A percentile compares a stretch with the other conserved stretches of the same genome.
Evolutionary conservation across 2,329 filamentous ascomycete species (phyloP).

Genomic region (Gnomoniopsis smithogilvyi): DNA sequence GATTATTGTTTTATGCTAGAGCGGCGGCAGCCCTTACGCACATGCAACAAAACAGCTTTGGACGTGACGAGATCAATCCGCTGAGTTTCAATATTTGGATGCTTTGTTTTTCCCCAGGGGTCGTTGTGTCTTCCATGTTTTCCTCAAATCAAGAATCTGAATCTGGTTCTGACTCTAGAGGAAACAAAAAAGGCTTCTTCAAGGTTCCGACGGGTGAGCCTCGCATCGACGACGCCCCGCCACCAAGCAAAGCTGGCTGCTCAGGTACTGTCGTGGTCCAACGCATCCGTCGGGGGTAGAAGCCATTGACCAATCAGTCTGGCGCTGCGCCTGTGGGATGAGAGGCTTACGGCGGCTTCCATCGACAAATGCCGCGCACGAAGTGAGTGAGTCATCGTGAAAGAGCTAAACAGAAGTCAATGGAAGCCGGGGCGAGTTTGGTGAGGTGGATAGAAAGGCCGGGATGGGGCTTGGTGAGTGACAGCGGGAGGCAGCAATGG

Average conservation of each 20-base stretch:
- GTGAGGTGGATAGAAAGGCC: not conserved
- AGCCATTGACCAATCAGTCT: slow-evolving; percentile 1
- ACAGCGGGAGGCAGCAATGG: not conserved
- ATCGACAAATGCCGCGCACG: not conserved
- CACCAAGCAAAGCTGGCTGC: too few relatives aligned
- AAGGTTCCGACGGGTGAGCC: too few relatives aligned
- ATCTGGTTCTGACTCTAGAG: too few relatives aligned
- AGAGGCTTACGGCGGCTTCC: not conserved
- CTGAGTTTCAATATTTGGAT: not conserved
- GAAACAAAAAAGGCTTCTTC: too few relatives aligned
- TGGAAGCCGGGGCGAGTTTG: not conserved
- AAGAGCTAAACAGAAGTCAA: not conserved
- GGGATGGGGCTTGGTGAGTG: not conserved
- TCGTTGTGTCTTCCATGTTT: too few relatives aligned
- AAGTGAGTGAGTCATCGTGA: not conserved
- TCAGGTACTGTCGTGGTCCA: not conserved
- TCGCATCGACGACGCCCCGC: too few relatives aligned
- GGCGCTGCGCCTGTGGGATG: not conserved
- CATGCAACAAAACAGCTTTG: not conserved
- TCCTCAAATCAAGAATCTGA: too few relatives aligned
- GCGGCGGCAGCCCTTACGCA: not conserved
- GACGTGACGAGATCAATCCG: not conserved
- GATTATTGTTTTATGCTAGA: not conserved
- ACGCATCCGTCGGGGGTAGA: not conserved
- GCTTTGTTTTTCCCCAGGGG: too few relatives aligned